Evolutionary conservation across 306 rosid species (phyloP).

Genomic region (Quercus aquifolioides): DNA sequence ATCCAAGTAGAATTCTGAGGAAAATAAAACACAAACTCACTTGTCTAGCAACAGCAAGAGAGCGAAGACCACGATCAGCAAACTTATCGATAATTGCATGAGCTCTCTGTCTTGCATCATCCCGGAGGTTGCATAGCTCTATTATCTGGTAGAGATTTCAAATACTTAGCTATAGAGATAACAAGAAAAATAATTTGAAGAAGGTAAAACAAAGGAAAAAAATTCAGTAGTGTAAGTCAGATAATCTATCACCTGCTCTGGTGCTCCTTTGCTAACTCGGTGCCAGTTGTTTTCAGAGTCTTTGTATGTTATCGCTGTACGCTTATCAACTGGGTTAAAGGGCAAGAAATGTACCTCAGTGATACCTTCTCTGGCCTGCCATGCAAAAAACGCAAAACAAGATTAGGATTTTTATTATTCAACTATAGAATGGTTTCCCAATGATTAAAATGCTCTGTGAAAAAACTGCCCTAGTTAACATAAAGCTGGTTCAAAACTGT

Average conservation of each 20-base stretch:
- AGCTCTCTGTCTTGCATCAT: constrained; percentile 55
- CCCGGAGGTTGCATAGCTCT: constrained; percentile 66
- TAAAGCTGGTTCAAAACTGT: not conserved
- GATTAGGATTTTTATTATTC: not conserved
- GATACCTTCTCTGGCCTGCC: constrained; percentile 79
- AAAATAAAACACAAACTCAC: constrained; percentile 21
- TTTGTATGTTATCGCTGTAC: constrained; percentile 84
- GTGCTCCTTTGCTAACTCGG: constrained; percentile 92
- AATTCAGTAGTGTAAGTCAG: not conserved
- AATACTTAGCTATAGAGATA: not conserved
- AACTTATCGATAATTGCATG: constrained; percentile 75
- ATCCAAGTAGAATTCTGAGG: too few species aligned
- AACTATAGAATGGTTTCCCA: not conserved
- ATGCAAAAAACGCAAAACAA: not conserved
- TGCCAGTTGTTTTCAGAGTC: constrained; percentile 70
- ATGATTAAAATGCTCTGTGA: not conserved
- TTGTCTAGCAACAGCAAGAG: constrained; percentile 69
- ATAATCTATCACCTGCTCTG: constrained; percentile 63
- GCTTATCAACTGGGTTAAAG: constrained; percentile 90
- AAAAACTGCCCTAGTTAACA: not conserved
- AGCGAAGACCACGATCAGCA: constrained; percentile 90
- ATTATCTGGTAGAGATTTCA: constrained; percentile 53
- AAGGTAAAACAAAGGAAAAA: not conserved
- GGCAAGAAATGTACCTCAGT: constrained; percentile 83
- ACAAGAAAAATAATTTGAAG: not conserved